Evolutionary conservation across 2,329 filamentous ascomycete species (phyloP), one percentile per base, ranked within the genome.

Genomic region (Calonectria pseudoreteaudii): DNA sequence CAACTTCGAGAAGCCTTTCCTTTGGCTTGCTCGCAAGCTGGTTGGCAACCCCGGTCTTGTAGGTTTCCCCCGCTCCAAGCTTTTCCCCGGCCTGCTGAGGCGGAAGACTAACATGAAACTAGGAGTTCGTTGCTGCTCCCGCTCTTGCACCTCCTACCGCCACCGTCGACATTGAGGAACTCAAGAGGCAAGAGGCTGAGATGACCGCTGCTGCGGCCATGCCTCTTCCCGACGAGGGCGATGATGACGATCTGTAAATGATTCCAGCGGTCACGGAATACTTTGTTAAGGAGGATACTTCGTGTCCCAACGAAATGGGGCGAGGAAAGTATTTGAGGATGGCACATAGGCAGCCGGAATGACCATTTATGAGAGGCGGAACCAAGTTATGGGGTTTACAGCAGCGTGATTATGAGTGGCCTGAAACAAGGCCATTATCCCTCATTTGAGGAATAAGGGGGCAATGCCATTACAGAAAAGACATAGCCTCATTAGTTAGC

Each of bases 1-100:
- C 91, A 98, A 98, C 93, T 98, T 98, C 88, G 96, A 98, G 93
- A 99, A 98, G 93, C 96, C 96, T 78, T 98, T 99, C 95, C 94
- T 98, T 83, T 98, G 97, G 97, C 94, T 99, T 83, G 96, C 96
- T 81, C 93, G 97, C 87, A 99, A 99, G 93, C 93, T 99, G 73
- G 96, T 98, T 82, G 97, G 96, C 87, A 98, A 98, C 91, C 90
- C 95, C 83, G 74, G 77, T 64, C 77, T 82, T 64, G 75, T 78
- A 76, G 65, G 78, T 77, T 64, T 3, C 34, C 34, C 52, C 47
- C 10, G 28, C 18, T 26, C 18, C 23, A 16, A 30, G 38, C 41
- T 10, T 11, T 20, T 11, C 5, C 28, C 20, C 16, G 9, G 20
- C 31, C 38, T 38, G 34, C 23, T 28, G 14, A n/a, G 64, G 75